phyloP scores from a whole-genome alignment of 768 basidiomycete genomes.

The Daedaleopsis nitida region DNA sequence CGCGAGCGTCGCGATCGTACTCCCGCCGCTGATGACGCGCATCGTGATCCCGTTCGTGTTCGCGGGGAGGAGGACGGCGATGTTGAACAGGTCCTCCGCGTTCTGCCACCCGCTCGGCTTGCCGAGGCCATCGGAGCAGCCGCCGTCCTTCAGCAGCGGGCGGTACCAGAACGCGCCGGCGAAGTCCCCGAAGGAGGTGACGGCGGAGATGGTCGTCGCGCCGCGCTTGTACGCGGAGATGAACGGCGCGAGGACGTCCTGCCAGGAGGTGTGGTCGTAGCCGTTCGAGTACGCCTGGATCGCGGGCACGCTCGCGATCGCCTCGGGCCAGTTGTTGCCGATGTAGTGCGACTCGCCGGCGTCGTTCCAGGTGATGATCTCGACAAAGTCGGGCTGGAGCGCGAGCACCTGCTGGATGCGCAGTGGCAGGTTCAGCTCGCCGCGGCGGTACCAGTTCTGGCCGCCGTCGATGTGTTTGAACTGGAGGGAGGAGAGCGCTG shows the following conservation, averaged over 20 bases:
- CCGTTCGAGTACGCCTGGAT: conserved; percentile 41
- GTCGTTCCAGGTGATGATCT: conserved; percentile 77
- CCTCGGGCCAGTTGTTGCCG: conserved; percentile 45
- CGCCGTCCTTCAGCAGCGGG: conserved; percentile 31
- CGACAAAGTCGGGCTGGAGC: conserved; percentile 57
- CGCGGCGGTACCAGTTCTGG: conserved; percentile 14
- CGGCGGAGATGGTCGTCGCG: conserved; percentile 14
- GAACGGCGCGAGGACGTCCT: conserved; percentile 32
- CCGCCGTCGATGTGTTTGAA: conserved; percentile 12
- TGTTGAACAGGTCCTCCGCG: conserved; percentile 10
- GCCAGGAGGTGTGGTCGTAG: conserved; percentile 35
- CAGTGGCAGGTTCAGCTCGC: conserved; percentile 31
- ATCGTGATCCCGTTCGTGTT: conserved; percentile 2
- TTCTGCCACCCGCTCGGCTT: conserved; percentile 10
- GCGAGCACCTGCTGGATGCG: conserved; percentile 55
- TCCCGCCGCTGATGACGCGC: conserved; percentile 7
- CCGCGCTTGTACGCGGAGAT: conserved; percentile 27
- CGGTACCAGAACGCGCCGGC: conserved; percentile 34
- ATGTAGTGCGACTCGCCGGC: conserved; percentile 75
- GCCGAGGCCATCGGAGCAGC: conserved; percentile 19
- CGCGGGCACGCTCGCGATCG: conserved; percentile 50
- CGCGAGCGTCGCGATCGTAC: background rate
- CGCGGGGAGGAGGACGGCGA: conserved; percentile 9
- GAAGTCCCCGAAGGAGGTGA: conserved; percentile 24
- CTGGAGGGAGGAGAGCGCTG: conserved; percentile 6